These are phyloP conservation scores for Emergomyces orientalis DNA, from an alignment of 2,329 filamentous ascomycete genomes.

Conservation along the genomic window DNA sequence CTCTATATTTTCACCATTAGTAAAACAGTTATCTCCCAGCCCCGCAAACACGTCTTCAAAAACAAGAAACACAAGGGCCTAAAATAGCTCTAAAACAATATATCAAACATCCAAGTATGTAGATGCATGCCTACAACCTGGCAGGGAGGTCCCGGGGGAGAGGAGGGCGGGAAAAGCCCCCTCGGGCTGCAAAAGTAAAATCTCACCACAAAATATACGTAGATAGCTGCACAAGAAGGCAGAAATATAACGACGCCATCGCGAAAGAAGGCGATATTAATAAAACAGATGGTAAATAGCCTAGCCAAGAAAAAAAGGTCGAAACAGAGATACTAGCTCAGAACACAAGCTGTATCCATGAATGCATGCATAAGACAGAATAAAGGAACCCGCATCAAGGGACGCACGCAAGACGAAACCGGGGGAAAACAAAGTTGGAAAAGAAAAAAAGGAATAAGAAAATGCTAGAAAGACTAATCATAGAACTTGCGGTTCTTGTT, in stretches of 20 bases:
- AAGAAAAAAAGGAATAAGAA: not conserved
- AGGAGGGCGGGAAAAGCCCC: not conserved
- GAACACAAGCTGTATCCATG: not conserved
- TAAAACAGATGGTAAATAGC: not conserved
- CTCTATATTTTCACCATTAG: not conserved
- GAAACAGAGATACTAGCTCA: not conserved
- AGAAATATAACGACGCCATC: not conserved
- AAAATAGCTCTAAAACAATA: not conserved
- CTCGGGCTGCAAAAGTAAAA: not conserved
- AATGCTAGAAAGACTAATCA: constrained; percentile 54
- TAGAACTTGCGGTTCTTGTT: constrained; percentile 95
- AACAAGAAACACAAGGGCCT: not conserved
- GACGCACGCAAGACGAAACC: not conserved
- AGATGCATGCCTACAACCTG: not conserved
- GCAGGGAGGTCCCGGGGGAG: not conserved
- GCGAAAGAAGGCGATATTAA: not conserved
- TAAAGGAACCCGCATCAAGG: not conserved
- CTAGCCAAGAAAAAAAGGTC: not conserved
- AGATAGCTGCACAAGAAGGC: not conserved
- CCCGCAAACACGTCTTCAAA: not conserved
- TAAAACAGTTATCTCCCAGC: not conserved
- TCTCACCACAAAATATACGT: not conserved
- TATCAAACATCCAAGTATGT: not conserved
- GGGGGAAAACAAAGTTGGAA: not conserved
- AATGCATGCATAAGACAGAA: not conserved